Evolutionary conservation across 768 basidiomycete species (phyloP), one percentile per base, ranked within the genome.

Genomic region (Xerocomus brunneocitrinus): DNA sequence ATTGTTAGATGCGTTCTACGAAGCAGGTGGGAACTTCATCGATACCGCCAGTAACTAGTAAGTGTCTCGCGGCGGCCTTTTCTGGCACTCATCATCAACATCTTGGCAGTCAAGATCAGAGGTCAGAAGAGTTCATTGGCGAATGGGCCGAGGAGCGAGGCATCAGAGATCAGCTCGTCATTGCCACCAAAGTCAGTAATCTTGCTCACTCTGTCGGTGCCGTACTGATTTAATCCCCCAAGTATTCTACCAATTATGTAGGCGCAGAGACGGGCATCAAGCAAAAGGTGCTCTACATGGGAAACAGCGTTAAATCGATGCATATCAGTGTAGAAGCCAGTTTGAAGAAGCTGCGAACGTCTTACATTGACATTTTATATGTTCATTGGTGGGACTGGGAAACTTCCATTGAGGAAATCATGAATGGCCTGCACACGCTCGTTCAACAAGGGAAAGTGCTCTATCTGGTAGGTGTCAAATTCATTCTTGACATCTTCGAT

Each of bases 61-160:
- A 61, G 68, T 35, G 16, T 51, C 10, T 32, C 22, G 22, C 5
- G 10, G 8, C 16, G 40, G 16, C 22, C 49, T 31, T 40, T 8
- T 14, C n/a, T 25, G 13, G 31, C 3, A 22, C 22, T 34, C 4
- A 22, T 42, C 5, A 22, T 27, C 19, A 10, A 50, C 31, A 31
- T 42, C 10, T n/a, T 5, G 19, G 10, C 38, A 79, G 76, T 50
- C 80, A 84, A 57, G 75, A 81, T 52, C 82, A 78, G 54, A 61
- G 73, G n/a, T 81, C 79, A 4, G 83, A 87, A 61, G 56, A 58
- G 47, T 75, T 77, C 59, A 70, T 80, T 19, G 79, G 79, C 8
- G 79, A 79, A 57, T 80, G 79, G 78, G 75, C 74, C 61, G 71
- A 74, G 54, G 46, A 57, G 28, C 67, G 76, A n/a, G 69, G 67